A percentile compares a stretch with the other conserved stretches of the same genome.
Evolutionary conservation across 2,329 filamentous ascomycete species (phyloP).

Genomic region (Colletotrichum sp.): DNA sequence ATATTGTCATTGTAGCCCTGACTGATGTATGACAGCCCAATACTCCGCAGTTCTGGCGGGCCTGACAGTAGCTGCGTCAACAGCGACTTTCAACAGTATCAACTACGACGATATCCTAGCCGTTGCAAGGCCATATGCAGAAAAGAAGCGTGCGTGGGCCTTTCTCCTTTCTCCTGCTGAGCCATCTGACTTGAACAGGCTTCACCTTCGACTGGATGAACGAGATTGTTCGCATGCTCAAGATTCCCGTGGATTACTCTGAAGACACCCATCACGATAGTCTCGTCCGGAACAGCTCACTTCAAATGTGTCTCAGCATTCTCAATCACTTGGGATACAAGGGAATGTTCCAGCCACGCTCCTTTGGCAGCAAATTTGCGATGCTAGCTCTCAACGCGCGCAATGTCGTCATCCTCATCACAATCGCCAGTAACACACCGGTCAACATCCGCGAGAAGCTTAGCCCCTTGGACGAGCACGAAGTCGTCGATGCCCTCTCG

Average conservation of each 20-base stretch:
- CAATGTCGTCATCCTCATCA: slow-evolving; percentile 70
- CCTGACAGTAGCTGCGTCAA: slow-evolving; percentile 58
- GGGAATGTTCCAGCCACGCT: slow-evolving; percentile 65
- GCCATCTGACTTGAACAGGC: slow-evolving; percentile 38
- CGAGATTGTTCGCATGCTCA: slow-evolving; percentile 72
- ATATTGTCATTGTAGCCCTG: slow-evolving; percentile 17
- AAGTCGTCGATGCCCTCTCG: slow-evolving; percentile 74
- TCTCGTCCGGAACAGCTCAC: slow-evolving; percentile 72
- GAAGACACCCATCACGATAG: slow-evolving; percentile 75
- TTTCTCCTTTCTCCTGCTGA: neutral
- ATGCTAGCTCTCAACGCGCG: slow-evolving; percentile 78
- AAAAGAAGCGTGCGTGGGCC: slow-evolving; percentile 36
- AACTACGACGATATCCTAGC: slow-evolving; percentile 77
- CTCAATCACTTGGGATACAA: slow-evolving; percentile 79
- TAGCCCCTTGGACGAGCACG: slow-evolving; percentile 69
- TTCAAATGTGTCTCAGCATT: slow-evolving; percentile 80
- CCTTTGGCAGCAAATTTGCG: slow-evolving; percentile 74
- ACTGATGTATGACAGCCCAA: slow-evolving; percentile 43
- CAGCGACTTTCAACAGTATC: slow-evolving; percentile 46
- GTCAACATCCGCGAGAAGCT: slow-evolving; percentile 58
- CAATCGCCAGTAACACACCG: slow-evolving; percentile 65
- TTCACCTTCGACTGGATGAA: slow-evolving; percentile 68
- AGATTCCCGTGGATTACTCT: slow-evolving; percentile 81
- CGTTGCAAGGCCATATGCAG: slow-evolving; percentile 59
- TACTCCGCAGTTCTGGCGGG: slow-evolving; percentile 66